Evolutionary conservation across 768 basidiomycete genomes (phyloP).

Genomic region (Boletus tylopilopsis): DNA sequence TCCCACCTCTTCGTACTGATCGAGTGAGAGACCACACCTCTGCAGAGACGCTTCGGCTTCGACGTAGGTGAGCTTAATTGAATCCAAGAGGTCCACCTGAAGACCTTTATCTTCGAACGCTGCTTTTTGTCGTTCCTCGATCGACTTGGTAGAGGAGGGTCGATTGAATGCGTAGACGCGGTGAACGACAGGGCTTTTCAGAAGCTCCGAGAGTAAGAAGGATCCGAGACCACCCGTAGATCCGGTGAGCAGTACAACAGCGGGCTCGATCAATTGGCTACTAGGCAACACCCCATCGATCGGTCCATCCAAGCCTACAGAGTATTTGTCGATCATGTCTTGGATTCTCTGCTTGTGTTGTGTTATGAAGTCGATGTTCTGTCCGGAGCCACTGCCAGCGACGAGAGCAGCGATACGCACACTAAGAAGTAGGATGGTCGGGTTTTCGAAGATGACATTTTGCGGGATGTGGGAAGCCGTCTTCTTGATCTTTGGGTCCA

Average conservation of each 20-base stretch:
- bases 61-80: conserved; percentile 34
- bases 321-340: conserved; percentile 40
- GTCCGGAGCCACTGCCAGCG: background rate
- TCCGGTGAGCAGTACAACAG: conserved; percentile 32
- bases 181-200: conserved; percentile 21
- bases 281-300: background rate
- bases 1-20: conserved; percentile 29
- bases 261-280: background rate
- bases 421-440: conserved; percentile 21
- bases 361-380: background rate
- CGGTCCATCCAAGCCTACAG: background rate
- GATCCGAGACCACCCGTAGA: conserved; percentile 43
- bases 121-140: conserved; percentile 27
- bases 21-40: conserved; percentile 27
- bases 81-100: conserved; percentile 26
- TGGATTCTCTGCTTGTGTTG: conserved; percentile 10
- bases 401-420: background rate
- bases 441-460: conserved; percentile 36
- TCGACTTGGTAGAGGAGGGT: conserved; percentile 4
- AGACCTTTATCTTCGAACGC: conserved; percentile 37
- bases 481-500: background rate
- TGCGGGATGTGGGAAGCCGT: conserved; percentile 17
- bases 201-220: conserved; percentile 31
- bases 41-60: conserved; percentile 34
- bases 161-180: conserved; percentile 37